phyloP scores from a whole-genome alignment of 768 basidiomycete species.

The Tylopilus subfusipes region DNA sequence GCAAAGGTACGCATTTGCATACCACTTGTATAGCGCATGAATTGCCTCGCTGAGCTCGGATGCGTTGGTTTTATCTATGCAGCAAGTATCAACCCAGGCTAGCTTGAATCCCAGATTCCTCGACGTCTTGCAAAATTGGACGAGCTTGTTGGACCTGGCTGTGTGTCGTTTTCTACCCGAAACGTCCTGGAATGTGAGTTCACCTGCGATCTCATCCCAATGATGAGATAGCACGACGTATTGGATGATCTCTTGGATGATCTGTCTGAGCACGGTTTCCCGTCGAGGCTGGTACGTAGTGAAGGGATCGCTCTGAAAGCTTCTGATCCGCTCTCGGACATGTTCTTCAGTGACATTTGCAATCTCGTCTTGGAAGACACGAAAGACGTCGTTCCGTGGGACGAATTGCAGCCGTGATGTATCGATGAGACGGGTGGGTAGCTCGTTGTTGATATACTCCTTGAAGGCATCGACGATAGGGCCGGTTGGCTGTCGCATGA shows the following conservation, averaged over 20 bases:
- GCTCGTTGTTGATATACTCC: slow-evolving; percentile 13
- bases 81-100: slow-evolving; percentile 19
- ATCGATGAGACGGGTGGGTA: slow-evolving; percentile 9
- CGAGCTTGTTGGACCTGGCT: not conserved
- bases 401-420: slow-evolving; percentile 6
- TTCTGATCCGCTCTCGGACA: not conserved
- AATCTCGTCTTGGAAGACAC: slow-evolving; percentile 6
- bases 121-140: slow-evolving; percentile 5
- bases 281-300: slow-evolving; percentile 2
- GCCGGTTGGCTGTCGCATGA: not conserved
- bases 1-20: slow-evolving; percentile 19
- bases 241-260: slow-evolving; percentile 10
- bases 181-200: slow-evolving; percentile 11
- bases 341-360: slow-evolving; percentile 2
- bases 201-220: slow-evolving; percentile 3
- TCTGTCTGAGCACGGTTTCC: not conserved
- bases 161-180: not conserved
- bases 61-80: slow-evolving; percentile 16
- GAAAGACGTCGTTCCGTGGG: slow-evolving; percentile 1
- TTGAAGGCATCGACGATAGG: slow-evolving; percentile 2
- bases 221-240: slow-evolving; percentile 17
- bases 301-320: not conserved
- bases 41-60: slow-evolving; percentile 22
- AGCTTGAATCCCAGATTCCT: slow-evolving; percentile 1
- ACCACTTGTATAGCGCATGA: slow-evolving; percentile 24